Conservation (phyloP, 257 asterid species). For the Solanum boliviense region DNA sequence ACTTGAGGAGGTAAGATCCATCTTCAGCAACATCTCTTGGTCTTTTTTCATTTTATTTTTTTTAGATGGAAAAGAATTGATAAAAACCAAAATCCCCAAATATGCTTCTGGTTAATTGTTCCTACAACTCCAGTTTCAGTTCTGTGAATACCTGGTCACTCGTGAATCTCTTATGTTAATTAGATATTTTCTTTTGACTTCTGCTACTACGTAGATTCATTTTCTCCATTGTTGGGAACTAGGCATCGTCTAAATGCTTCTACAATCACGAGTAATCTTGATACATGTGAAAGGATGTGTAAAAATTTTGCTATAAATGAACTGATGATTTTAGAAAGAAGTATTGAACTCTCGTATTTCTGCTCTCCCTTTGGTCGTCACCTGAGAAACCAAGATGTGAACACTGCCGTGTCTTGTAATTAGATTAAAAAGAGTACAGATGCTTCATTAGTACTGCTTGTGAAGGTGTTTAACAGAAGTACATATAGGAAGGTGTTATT, state of each 20-base stretch:
- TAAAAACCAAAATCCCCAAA: background rate
- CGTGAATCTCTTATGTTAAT: background rate
- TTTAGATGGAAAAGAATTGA: background rate
- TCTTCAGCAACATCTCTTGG: background rate
- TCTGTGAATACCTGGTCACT: background rate
- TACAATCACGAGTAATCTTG: background rate
- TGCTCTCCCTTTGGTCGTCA: background rate
- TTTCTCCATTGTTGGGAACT: background rate
- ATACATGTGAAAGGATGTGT: background rate
- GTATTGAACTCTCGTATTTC: background rate
- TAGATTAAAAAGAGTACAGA: background rate
- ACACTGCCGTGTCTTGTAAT: background rate
- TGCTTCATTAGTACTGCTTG: background rate
- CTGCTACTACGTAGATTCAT: background rate
- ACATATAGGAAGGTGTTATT: background rate
- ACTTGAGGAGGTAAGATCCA: slow-evolving; percentile 63
- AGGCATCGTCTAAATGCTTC: background rate
- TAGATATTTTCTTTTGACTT: background rate
- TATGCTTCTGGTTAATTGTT: background rate
- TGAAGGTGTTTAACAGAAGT: background rate
- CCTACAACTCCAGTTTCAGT: background rate
- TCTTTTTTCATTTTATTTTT: background rate
- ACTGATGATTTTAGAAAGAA: background rate
- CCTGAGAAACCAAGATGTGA: background rate
- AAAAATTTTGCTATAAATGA: background rate